Conservation (phyloP, 768 basidiomycete genomes). For the Fistulinella prunicolor region DNA sequence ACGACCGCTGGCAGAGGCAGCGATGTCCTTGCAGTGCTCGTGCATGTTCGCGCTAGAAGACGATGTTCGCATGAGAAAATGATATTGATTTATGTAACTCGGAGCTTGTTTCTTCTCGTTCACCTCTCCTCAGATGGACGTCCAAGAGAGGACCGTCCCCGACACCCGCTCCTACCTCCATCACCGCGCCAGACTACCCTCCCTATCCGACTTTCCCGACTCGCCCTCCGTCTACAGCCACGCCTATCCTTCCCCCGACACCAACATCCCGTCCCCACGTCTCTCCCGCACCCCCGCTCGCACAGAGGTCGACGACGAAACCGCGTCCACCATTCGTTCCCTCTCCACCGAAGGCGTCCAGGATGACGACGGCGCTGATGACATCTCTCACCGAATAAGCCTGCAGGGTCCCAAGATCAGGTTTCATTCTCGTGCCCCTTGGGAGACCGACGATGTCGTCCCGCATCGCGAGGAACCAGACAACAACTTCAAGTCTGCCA, state of each 20-base stretch:
- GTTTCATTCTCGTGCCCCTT: constrained; percentile 77
- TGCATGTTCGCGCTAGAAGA: neutral
- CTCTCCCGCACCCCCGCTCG: constrained; percentile 28
- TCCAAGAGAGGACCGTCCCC: constrained; percentile 40
- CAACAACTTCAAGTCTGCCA: constrained; percentile 32
- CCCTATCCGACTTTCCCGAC: constrained; percentile 58
- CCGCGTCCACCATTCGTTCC: constrained; percentile 25
- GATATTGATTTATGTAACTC: constrained; percentile 30
- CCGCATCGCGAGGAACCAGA: constrained; percentile 48
- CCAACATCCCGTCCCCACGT: no score
- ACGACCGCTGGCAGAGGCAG: constrained; percentile 62
- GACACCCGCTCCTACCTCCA: constrained; percentile 27
- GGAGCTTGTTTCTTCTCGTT: no score
- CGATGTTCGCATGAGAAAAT: constrained; percentile 21
- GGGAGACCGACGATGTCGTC: constrained; percentile 61
- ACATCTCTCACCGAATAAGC: constrained; percentile 55
- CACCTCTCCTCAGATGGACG: no score
- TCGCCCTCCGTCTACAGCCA: constrained; percentile 70
- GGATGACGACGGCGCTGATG: constrained; percentile 44
- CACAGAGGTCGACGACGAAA: constrained; percentile 57
- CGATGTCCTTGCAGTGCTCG: constrained; percentile 35
- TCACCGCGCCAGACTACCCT: constrained; percentile 45
- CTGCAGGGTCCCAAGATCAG: constrained; percentile 81
- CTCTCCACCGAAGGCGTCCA: constrained; percentile 31
- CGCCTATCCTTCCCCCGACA: no score